A percentile compares a stretch with the other conserved stretches of the same genome.
Conservation (phyloP, 1,284 basidiomycete genomes). For the Sporisorium exsertum region DNA sequence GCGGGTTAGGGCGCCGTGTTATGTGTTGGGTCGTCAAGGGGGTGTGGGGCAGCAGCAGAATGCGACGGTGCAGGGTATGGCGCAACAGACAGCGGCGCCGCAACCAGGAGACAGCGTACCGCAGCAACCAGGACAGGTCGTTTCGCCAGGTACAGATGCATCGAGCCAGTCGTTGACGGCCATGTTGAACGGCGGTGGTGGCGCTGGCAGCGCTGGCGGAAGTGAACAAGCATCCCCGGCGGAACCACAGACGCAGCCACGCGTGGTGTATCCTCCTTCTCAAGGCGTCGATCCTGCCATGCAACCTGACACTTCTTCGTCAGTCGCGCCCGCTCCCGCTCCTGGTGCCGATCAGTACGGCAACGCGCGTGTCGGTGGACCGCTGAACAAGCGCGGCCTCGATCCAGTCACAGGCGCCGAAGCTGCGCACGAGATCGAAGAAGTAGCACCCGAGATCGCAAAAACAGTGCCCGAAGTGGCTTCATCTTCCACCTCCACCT, state of each 20-base stretch:
- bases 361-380: neutral
- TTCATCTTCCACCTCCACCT: neutral
- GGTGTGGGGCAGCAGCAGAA: neutral
- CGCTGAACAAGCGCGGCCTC: slow-evolving; percentile 7
- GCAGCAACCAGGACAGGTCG: neutral
- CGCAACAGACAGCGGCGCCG: neutral
- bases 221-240: neutral
- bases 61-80: neutral
- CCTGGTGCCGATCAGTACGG: neutral
- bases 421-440: slow-evolving; percentile 10
- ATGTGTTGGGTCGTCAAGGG: slow-evolving; percentile 1
- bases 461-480: neutral
- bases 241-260: neutral
- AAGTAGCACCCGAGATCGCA: slow-evolving; percentile 10
- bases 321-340: neutral
- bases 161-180: neutral
- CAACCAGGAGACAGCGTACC: neutral
- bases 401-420: neutral
- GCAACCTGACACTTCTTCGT: neutral
- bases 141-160: neutral
- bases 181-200: neutral
- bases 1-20: slow-evolving; percentile 19
- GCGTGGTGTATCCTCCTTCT: neutral
- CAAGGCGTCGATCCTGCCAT: neutral
- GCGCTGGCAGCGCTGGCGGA: neutral